A percentile compares a stretch with the other conserved stretches of the same genome.
These are phyloP conservation scores for Parafenestella ontariensis DNA, from an alignment of 2,329 filamentous ascomycete genomes.

Conservation along the genomic window DNA sequence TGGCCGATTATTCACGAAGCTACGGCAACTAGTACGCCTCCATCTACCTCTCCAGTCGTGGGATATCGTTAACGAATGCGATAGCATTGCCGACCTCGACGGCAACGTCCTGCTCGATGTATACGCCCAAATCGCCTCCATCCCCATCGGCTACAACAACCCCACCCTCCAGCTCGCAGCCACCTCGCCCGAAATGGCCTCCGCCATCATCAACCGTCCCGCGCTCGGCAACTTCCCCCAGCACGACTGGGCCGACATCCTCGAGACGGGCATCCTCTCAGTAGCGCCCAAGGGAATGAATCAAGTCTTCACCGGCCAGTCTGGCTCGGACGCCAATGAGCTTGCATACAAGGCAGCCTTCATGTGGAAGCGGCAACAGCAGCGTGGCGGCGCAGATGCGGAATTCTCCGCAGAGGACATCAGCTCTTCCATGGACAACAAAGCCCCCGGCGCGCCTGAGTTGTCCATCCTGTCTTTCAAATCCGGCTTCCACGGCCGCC, in stretches of 20 bases:
- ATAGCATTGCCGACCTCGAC: slow-evolving; percentile 69
- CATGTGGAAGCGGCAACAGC: slow-evolving; percentile 84
- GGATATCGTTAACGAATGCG: slow-evolving; percentile 9
- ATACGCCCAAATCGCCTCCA: slow-evolving; percentile 91
- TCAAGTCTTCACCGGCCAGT: slow-evolving; percentile 90
- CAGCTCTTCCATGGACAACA: slow-evolving; percentile 77
- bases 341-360: slow-evolving; percentile 95
- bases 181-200: slow-evolving; percentile 78
- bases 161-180: slow-evolving; percentile 73
- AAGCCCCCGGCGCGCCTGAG: slow-evolving; percentile 76
- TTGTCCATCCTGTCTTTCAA: slow-evolving; percentile 90
- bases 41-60: no score
- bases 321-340: slow-evolving; percentile 92
- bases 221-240: slow-evolving; percentile 91
- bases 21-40: slow-evolving; percentile 73
- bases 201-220: slow-evolving; percentile 83
- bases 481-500: slow-evolving; percentile 86
- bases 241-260: slow-evolving; percentile 79
- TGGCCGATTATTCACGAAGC: slow-evolving; percentile 48
- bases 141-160: slow-evolving; percentile 93
- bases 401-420: slow-evolving; percentile 84
- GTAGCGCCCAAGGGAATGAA: slow-evolving; percentile 83
- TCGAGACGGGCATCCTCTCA: slow-evolving; percentile 80
- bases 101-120: slow-evolving; percentile 77
- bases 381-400: slow-evolving; percentile 77